Evolutionary conservation across 2,329 filamentous ascomycete genomes (phyloP), one percentile per base, ranked within the genome.

Genomic region (Aureobasidium sp.): DNA sequence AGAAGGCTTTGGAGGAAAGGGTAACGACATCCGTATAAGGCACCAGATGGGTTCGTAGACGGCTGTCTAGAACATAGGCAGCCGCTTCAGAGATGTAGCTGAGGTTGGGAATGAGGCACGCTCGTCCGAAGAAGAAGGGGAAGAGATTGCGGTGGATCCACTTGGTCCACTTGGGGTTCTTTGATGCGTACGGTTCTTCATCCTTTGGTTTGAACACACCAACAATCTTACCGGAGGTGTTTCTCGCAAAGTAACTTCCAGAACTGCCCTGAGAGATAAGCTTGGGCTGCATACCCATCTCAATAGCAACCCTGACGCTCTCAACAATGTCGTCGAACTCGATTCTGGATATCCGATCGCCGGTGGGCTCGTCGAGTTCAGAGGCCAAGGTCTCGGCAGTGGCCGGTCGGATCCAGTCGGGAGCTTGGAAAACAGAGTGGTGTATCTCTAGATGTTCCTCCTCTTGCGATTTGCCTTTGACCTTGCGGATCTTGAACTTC

Each of bases 191-290:
- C 0, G 94, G 94, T 75, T 99, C 95, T 77, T 99, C 94, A 69
- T 99, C 94, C 77, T 99, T 99, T 45, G 94, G 94, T 75, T 99
- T 99, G 78, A 99, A 99, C 5, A 99, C 94, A 39, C 92, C 94
- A 4, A 99, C 91, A 17, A 97, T 90, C 78, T 96, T 97, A 57
- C 94, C 94, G 62, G 93, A 88, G 1, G 84, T 84, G 70, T 96
- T 96, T 63, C 92, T 84, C 29, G 94, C 94, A 81, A 99, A 99
- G 78, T 99, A 99, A 75, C 92, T 97, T 53, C 94, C 94, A 3
- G 94, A 97, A 76, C 93, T 97, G 42, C 94, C 94, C 74, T 99
- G 94, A 0, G 92, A 87, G 68, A 99, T 99, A 85, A 99, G 89
- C 70, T 90, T 92, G 5, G 94, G 94, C 73, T 99, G 94, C 55